A percentile compares a stretch with the other conserved stretches of the same genome.
Conservation (phyloP, 73 alveolate species). For the Paramecium pentaurelia region DNA sequence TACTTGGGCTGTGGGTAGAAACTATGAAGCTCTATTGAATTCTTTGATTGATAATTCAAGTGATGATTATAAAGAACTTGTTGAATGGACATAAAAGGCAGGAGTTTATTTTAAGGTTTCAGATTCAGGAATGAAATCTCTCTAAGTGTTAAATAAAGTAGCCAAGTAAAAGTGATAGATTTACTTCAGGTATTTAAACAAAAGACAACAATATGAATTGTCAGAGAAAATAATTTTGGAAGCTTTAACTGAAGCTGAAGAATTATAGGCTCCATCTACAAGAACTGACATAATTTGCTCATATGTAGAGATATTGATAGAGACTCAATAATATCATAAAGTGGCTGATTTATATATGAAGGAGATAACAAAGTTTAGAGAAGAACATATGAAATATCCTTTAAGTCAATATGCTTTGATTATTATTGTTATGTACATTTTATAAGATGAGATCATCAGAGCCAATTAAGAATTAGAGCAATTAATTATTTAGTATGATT, state of each 20-base stretch:
- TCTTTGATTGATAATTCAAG: neutral
- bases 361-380: neutral
- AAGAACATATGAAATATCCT: constrained; percentile 17
- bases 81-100: neutral
- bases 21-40: constrained; percentile 16
- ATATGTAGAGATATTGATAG: neutral
- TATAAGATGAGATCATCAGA: constrained; percentile 16
- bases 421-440: neutral
- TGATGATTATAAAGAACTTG: neutral
- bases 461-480: neutral
- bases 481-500: neutral
- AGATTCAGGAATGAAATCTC: constrained; percentile 19
- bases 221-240: neutral
- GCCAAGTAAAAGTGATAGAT: neutral
- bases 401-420: neutral
- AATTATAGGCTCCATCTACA: constrained; percentile 27
- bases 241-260: neutral
- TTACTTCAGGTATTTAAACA: neutral
- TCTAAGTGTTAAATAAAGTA: neutral
- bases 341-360: neutral
- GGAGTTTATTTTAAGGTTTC: neutral
- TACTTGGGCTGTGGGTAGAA: constrained; percentile 53
- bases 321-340: neutral
- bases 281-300: neutral
- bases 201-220: neutral